These are phyloP conservation scores for Gentiana dahurica DNA, from an alignment of 257 asterid genomes.

Conservation along the genomic window DNA sequence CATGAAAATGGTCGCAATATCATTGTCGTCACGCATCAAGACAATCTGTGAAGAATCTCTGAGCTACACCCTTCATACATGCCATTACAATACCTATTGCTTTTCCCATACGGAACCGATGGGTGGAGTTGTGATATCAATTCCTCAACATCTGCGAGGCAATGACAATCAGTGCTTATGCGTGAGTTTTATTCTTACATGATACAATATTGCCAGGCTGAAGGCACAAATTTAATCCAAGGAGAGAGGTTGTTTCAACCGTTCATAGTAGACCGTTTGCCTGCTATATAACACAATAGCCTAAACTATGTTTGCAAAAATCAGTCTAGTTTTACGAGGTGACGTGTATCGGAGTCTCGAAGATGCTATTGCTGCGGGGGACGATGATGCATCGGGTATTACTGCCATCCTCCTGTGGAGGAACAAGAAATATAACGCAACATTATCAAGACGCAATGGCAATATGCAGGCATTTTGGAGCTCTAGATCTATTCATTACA, in stretches of 20 bases:
- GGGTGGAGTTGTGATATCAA: background rate
- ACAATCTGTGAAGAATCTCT: background rate
- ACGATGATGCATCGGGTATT: background rate
- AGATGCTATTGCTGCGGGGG: background rate
- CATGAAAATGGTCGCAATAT: background rate
- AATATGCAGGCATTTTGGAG: background rate
- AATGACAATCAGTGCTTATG: background rate
- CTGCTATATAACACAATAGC: background rate
- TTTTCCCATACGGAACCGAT: background rate
- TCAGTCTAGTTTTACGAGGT: background rate
- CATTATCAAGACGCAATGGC: background rate
- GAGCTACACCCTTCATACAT: too few relatives aligned
- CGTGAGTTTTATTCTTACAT: background rate
- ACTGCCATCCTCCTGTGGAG: background rate
- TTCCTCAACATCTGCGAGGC: background rate
- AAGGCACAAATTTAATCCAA: background rate
- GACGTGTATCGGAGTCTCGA: background rate
- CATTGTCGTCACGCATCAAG: background rate
- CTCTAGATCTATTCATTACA: background rate
- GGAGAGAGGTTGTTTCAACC: background rate
- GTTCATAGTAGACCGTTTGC: background rate
- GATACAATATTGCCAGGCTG: background rate
- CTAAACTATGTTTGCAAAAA: background rate
- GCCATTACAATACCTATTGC: background rate
- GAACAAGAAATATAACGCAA: background rate